A percentile compares a stretch with the other conserved stretches of the same genome.
These are phyloP conservation scores for Buddleja alternifolia DNA, from an alignment of 257 asterid genomes.

Conservation along the genomic window DNA sequence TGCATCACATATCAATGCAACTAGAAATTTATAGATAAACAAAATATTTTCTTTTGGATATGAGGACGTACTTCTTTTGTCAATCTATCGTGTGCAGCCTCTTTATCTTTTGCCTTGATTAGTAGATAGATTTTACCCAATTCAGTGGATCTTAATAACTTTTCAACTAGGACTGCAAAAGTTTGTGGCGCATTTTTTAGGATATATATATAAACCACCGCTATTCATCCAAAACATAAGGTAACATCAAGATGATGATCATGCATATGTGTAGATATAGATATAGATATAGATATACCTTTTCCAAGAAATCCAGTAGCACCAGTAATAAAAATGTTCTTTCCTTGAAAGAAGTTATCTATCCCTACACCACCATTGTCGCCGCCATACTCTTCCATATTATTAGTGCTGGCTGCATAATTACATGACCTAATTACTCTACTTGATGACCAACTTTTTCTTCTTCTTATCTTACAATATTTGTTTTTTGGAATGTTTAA, in stretches of 20 bases:
- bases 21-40: neutral
- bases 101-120: constrained; percentile 49
- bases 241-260: too few species aligned
- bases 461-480: too few species aligned
- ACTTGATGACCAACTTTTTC: too few species aligned
- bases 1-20: neutral
- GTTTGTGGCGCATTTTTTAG: too few species aligned
- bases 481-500: too few species aligned
- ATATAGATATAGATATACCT: constrained; percentile 43
- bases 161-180: constrained; percentile 54
- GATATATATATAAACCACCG: too few species aligned
- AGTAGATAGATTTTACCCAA: constrained; percentile 49
- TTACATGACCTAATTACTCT: too few species aligned
- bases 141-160: constrained; percentile 47
- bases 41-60: too few species aligned
- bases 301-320: constrained; percentile 73
- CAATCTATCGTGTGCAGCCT: constrained; percentile 44
- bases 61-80: constrained; percentile 46
- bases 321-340: constrained; percentile 62
- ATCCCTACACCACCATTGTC: constrained; percentile 47
- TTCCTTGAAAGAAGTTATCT: constrained; percentile 47
- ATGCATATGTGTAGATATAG: too few species aligned
- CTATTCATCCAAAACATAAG: too few species aligned
- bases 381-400: neutral
- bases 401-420: too few species aligned